Evolutionary conservation across 352 stramenopile species (phyloP).

Genomic region (Blastocystis sp.): DNA sequence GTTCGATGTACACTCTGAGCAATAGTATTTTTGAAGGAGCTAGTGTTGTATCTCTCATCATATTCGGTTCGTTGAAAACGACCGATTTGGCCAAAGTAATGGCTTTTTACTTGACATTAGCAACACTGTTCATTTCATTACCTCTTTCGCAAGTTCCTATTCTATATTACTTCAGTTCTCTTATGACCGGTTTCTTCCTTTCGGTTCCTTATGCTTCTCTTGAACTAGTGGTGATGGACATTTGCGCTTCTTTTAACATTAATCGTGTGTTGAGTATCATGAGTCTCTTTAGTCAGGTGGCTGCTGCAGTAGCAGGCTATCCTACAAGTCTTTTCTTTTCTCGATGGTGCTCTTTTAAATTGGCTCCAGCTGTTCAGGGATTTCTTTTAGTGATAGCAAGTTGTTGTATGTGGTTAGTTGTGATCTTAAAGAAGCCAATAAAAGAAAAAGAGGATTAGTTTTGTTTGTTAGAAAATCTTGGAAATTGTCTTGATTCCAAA

Average conservation of each 20-base stretch:
- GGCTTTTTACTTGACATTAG: neutral
- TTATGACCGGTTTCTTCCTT: neutral
- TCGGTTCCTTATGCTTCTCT: neutral
- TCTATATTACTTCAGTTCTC: neutral
- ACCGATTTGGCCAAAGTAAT: neutral
- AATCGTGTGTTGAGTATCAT: neutral
- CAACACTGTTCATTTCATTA: neutral
- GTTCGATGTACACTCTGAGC: neutral
- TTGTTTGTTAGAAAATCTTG: neutral
- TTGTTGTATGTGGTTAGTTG: neutral
- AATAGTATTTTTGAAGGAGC: neutral
- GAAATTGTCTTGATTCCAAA: neutral
- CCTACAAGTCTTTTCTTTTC: neutral
- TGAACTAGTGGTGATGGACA: neutral
- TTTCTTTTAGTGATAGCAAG: neutral
- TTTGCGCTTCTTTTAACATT: neutral
- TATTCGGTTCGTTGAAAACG: neutral
- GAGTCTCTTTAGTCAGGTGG: neutral
- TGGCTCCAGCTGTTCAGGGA: neutral
- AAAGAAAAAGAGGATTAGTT: neutral
- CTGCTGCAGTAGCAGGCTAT: neutral
- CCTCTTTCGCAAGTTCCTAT: neutral
- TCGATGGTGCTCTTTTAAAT: neutral
- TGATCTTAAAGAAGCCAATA: neutral
- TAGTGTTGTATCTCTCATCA: neutral